Conservation (phyloP, 2,329 filamentous ascomycete species). For the Coleophoma crateriformis region DNA sequence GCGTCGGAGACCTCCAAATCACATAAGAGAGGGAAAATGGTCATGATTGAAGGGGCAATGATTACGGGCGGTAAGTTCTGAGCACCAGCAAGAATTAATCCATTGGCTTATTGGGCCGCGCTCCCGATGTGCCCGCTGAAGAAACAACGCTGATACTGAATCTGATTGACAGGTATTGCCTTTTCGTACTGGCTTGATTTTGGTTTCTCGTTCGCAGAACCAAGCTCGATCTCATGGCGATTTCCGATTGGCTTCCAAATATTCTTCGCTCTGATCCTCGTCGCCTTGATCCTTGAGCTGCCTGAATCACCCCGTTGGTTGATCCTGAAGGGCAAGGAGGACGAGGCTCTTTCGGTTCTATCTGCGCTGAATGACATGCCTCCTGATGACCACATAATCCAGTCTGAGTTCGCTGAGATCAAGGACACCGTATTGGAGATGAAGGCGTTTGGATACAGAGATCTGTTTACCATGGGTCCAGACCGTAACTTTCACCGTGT, state of each 20-base stretch:
- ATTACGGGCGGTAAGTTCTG: conserved; percentile 39
- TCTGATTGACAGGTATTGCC: conserved; percentile 30
- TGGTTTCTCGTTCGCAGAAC: conserved; percentile 45
- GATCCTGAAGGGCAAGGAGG: conserved; percentile 35
- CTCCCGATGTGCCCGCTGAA: too few relatives aligned
- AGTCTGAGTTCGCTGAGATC: conserved; percentile 43
- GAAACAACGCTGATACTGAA: too few relatives aligned
- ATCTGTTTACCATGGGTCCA: conserved; percentile 43
- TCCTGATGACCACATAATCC: conserved; percentile 46
- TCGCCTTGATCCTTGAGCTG: conserved; percentile 44
- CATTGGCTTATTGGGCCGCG: too few relatives aligned
- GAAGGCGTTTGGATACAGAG: conserved; percentile 25
- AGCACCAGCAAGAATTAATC: too few relatives aligned
- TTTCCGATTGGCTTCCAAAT: conserved; percentile 57
- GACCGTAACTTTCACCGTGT: conserved; percentile 49
- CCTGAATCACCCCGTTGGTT: conserved; percentile 47
- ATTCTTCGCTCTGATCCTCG: conserved; percentile 52
- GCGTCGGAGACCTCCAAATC: conserved; percentile 53
- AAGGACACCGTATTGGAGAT: conserved; percentile 63
- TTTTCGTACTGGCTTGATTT: conserved; percentile 57
- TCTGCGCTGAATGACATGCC: conserved; percentile 33
- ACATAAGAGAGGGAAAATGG: conserved; percentile 52
- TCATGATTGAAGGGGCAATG: conserved; percentile 54
- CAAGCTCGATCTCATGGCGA: conserved; percentile 46
- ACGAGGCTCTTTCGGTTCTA: conserved; percentile 38